A percentile compares a stretch with the other conserved stretches of the same genome.
Conservation (phyloP, 768 basidiomycete genomes). For the Galerina marginata region DNA sequence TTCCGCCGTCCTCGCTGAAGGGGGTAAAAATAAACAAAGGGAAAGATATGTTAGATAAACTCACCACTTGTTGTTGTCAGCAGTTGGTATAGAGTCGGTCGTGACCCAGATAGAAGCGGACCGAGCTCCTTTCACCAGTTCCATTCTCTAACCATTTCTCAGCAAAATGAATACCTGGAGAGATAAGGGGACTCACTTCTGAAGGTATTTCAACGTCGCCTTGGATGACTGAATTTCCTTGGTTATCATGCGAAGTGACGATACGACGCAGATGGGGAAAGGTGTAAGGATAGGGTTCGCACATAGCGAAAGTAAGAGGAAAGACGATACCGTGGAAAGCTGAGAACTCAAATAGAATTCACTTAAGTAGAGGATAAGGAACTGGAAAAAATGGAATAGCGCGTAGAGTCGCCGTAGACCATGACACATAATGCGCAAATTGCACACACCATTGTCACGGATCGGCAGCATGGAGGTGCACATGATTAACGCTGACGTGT, state of each 20-base stretch:
- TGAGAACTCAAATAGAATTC: background rate
- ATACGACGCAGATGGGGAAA: conserved; percentile 52
- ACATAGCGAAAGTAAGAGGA: conserved; percentile 28
- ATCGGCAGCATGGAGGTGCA: background rate
- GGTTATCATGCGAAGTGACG: conserved; percentile 52
- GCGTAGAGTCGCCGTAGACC: background rate
- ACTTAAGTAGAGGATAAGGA: conserved; percentile 5
- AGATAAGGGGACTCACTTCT: conserved; percentile 29
- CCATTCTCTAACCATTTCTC: conserved; percentile 34
- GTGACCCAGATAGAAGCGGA: conserved; percentile 55
- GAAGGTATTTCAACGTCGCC: conserved; percentile 37
- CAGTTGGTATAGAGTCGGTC: conserved; percentile 51
- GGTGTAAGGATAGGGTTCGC: conserved; percentile 23
- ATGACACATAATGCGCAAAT: conserved; percentile 8
- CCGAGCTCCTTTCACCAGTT: conserved; percentile 38
- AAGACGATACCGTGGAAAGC: conserved; percentile 2
- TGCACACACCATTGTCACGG: background rate
- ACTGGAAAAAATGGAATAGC: background rate
- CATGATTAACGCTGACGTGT: conserved; percentile 5
- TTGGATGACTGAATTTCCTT: conserved; percentile 47
- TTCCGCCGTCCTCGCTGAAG: conserved; percentile 56
- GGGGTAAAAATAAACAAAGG: background rate
- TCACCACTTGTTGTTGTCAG: conserved; percentile 57
- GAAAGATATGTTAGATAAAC: background rate
- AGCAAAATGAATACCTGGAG: background rate